Evolutionary conservation across 2,329 filamentous ascomycete species (phyloP).

Genomic region (Dactylella cylindrospora): DNA sequence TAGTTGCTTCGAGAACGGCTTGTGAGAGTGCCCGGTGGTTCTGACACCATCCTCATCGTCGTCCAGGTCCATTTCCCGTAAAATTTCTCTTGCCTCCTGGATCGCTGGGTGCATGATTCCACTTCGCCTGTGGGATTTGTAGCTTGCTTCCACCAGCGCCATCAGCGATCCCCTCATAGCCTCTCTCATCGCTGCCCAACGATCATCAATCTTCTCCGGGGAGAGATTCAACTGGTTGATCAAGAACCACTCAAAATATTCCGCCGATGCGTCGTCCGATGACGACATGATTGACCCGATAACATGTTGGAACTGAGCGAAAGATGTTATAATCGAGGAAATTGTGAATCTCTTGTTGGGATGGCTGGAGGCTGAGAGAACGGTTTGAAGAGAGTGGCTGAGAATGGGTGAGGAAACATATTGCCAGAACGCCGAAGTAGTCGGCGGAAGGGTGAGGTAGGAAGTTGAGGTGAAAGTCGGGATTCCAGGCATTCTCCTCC

Average conservation of each 20-base stretch:
- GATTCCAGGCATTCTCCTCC: slow-evolving; percentile 42
- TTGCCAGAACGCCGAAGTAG: slow-evolving; percentile 39
- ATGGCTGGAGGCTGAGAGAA: slow-evolving; percentile 40
- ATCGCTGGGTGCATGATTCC: slow-evolving; percentile 31
- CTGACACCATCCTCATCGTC: slow-evolving; percentile 23
- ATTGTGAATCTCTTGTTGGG: slow-evolving; percentile 37
- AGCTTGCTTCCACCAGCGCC: slow-evolving; percentile 27
- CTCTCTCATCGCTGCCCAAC: slow-evolving; percentile 27
- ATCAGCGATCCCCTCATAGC: slow-evolving; percentile 36
- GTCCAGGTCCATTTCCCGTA: slow-evolving; percentile 29
- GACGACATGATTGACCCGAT: slow-evolving; percentile 41
- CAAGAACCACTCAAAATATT: slow-evolving; percentile 40
- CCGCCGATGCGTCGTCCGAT: slow-evolving; percentile 32
- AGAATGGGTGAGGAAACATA: slow-evolving; percentile 42
- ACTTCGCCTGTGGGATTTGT: slow-evolving; percentile 21
- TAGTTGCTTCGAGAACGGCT: slow-evolving; percentile 19
- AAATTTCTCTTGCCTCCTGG: slow-evolving; percentile 30
- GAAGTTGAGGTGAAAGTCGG: slow-evolving; percentile 40
- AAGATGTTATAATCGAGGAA: slow-evolving; percentile 40
- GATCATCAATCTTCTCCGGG: slow-evolving; percentile 31
- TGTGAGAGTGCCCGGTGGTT: slow-evolving; percentile 27
- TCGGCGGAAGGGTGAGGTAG: slow-evolving; percentile 32
- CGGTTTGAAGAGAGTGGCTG: slow-evolving; percentile 39
- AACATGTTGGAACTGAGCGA: slow-evolving; percentile 40
- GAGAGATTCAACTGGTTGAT: slow-evolving; percentile 34